A percentile compares a stretch with the other conserved stretches of the same genome.
Evolutionary conservation across 2,329 filamentous ascomycete genomes (phyloP).

Genomic region (Ceratocystis destructans): DNA sequence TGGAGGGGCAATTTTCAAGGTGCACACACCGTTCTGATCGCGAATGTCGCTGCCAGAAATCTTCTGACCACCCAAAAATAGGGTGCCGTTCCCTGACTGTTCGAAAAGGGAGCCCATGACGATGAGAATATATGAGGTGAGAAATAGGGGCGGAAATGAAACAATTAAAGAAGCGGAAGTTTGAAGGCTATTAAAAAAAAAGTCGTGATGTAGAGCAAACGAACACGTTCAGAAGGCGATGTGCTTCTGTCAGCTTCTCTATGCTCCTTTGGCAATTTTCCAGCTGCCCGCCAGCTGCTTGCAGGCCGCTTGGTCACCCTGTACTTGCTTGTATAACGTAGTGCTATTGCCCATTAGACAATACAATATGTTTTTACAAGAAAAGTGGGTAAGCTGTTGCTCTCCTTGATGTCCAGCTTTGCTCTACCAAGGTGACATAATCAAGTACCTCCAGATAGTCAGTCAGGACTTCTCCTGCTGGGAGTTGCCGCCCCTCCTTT

Average conservation of each 20-base stretch:
- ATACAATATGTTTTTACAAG: not conserved
- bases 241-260: constrained; percentile 20
- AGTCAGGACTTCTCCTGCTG: not conserved
- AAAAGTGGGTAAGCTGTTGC: not conserved
- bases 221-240: constrained; percentile 17
- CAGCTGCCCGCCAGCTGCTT: constrained; percentile 9
- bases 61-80: constrained; percentile 95
- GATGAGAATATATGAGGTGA: constrained; percentile 16
- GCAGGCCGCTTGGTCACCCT: not conserved
- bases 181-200: constrained; percentile 9
- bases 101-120: constrained; percentile 91
- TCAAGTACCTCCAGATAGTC: not conserved
- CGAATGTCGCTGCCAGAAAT: constrained; percentile 93
- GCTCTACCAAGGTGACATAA: not conserved
- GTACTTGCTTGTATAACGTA: not conserved
- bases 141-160: constrained; percentile 7
- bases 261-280: constrained; percentile 11
- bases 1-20: constrained; percentile 21
- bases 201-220: constrained; percentile 13
- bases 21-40: constrained; percentile 71
- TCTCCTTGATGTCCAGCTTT: not conserved
- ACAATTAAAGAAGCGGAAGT: constrained; percentile 10
- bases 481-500: not conserved
- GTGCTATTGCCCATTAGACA: not conserved
- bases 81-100: constrained; percentile 83